Evolutionary conservation across 148 eudicot genomes (phyloP).

Genomic region (Euryodendron excelsum): DNA sequence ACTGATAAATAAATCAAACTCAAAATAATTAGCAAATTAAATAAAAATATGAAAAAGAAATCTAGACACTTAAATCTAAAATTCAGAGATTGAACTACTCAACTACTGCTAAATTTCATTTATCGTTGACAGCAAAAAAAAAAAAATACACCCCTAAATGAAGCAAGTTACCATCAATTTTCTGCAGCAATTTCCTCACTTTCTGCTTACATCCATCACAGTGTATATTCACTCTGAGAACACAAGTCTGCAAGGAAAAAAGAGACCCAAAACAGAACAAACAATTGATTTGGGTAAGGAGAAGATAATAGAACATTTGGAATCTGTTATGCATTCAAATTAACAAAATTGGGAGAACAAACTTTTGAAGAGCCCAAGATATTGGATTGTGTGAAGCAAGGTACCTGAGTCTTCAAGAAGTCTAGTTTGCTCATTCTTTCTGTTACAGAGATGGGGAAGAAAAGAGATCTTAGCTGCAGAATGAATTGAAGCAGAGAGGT

Average conservation of each 20-base stretch:
- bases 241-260: constrained; percentile 51
- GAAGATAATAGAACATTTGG: neutral
- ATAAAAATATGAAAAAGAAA: too few relatives aligned
- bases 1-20: too few relatives aligned
- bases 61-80: too few relatives aligned
- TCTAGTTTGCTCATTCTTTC: constrained; percentile 34
- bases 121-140: too few relatives aligned
- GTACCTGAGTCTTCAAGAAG: constrained; percentile 32
- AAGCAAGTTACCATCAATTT: constrained; percentile 63
- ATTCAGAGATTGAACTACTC: too few relatives aligned
- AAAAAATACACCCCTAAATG: neutral
- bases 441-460: neutral
- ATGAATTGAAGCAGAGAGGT: constrained; percentile 6
- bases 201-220: constrained; percentile 85
- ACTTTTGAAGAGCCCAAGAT: neutral
- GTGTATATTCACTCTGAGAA: constrained; percentile 79
- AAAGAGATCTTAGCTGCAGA: constrained; percentile 10
- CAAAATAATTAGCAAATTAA: too few relatives aligned
- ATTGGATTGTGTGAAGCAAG: neutral
- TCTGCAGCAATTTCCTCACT: constrained; percentile 66
- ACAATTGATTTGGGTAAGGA: neutral
- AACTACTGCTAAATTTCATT: too few relatives aligned
- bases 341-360: neutral
- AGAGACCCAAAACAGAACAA: neutral
- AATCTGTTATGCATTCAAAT: neutral